Conservation (phyloP, 2,329 filamentous ascomycete genomes). For the Blumeria graminis region DNA sequence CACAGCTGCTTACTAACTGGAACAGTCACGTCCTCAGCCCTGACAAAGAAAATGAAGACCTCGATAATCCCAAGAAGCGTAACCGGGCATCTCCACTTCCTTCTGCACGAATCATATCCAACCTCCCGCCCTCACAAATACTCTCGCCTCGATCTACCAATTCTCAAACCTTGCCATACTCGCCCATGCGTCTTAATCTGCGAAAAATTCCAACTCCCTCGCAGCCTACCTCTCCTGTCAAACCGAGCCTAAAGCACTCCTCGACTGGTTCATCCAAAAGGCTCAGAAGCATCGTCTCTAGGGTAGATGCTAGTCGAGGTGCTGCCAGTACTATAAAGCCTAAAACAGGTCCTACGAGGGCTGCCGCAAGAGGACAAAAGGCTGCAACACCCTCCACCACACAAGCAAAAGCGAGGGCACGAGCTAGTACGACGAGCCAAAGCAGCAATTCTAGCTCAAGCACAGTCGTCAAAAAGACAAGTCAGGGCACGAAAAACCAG, state of each 20-base stretch:
- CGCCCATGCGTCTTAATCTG: conserved; percentile 17
- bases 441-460: conserved; percentile 31
- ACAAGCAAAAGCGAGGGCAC: conserved; percentile 24
- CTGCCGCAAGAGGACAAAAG: conserved; percentile 11
- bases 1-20: conserved; percentile 6
- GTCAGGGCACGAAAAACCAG: conserved; percentile 18
- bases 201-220: conserved; percentile 32
- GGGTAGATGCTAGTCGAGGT: conserved; percentile 30
- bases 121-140: conserved; percentile 30
- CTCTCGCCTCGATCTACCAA: conserved; percentile 70
- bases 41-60: conserved; percentile 55
- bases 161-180: conserved; percentile 24
- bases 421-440: conserved; percentile 35
- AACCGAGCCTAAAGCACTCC: conserved; percentile 19
- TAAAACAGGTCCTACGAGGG: conserved; percentile 6
- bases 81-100: conserved; percentile 15
- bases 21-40: conserved; percentile 32
- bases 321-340: conserved; percentile 18
- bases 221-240: conserved; percentile 37
- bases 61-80: conserved; percentile 48
- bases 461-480: conserved; percentile 33
- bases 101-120: conserved; percentile 17
- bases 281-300: conserved; percentile 33
- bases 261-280: conserved; percentile 19
- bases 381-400: conserved; percentile 16